Evolutionary conservation across 116 monocot species (phyloP).

Genomic region (Dioscorea cayenensis): DNA sequence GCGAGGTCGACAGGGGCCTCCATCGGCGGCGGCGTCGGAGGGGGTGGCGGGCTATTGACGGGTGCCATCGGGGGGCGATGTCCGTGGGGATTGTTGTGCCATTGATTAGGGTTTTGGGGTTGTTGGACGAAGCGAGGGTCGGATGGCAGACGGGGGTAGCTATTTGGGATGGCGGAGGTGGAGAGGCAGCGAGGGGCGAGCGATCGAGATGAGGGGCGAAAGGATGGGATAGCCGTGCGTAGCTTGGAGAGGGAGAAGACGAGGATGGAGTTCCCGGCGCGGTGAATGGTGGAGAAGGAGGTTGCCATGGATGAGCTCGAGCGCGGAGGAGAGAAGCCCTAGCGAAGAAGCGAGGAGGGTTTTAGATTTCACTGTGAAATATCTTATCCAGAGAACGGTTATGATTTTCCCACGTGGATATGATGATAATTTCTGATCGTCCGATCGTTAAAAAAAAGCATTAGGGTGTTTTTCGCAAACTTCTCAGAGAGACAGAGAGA

Average conservation of each 20-base stretch:
- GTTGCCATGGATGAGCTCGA: background rate
- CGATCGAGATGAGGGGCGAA: conserved; percentile 7
- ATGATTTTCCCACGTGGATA: no score
- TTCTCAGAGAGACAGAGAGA: no score
- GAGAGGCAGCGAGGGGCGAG: conserved; percentile 19
- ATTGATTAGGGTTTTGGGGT: conserved; percentile 18
- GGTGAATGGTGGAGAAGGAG: conserved; percentile 27
- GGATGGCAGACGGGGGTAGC: conserved; percentile 11
- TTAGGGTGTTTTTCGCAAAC: no score
- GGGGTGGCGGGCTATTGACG: conserved; percentile 9
- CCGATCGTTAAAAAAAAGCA: no score
- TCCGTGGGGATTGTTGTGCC: conserved; percentile 7
- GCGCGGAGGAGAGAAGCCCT: background rate
- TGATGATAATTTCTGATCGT: no score
- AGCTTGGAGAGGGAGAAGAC: conserved; percentile 21
- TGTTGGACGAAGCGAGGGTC: conserved; percentile 12
- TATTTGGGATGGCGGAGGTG: conserved; percentile 24
- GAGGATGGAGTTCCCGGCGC: conserved; percentile 30
- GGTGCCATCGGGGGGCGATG: conserved; percentile 7
- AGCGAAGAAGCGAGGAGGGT: background rate
- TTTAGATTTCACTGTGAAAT: background rate
- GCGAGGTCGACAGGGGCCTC: conserved; percentile 44
- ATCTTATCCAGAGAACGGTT: no score
- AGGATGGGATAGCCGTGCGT: conserved; percentile 3
- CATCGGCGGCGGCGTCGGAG: background rate